Conservation (phyloP, 805 yeast genomes). For the Starmerella roubikii region DNA sequence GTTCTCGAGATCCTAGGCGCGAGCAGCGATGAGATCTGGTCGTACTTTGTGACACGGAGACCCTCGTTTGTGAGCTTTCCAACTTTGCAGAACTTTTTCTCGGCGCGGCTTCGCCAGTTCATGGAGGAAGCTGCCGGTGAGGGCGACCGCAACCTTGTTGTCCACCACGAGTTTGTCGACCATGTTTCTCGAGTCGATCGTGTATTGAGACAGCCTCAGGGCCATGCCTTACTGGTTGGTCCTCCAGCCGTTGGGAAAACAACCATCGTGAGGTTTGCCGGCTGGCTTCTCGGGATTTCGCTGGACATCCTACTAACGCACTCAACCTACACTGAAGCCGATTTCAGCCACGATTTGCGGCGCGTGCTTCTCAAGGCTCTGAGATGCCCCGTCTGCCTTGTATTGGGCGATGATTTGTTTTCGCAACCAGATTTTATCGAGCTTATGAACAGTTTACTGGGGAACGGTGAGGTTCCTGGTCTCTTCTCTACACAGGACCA, state of each 20-base stretch:
- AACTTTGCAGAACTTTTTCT: conserved; percentile 41
- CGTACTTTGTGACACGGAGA: conserved; percentile 7
- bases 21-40: conserved; percentile 6
- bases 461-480: conserved; percentile 88
- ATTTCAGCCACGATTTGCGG: conserved; percentile 57
- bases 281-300: conserved; percentile 77
- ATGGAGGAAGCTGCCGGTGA: conserved; percentile 54
- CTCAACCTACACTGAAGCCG: conserved; percentile 38
- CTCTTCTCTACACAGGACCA: conserved; percentile 44
- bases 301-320: conserved; percentile 46
- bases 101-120: conserved; percentile 52
- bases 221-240: conserved; percentile 78
- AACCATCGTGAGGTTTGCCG: conserved; percentile 62
- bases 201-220: conserved; percentile 71
- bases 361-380: conserved; percentile 33
- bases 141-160: conserved; percentile 39
- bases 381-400: conserved; percentile 37
- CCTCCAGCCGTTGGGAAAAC: conserved; percentile 72
- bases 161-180: conserved; percentile 59
- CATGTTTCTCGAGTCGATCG: conserved; percentile 70
- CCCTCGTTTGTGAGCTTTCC: conserved; percentile 18
- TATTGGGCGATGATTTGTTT: conserved; percentile 71
- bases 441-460: conserved; percentile 82
- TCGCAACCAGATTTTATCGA: conserved; percentile 69
- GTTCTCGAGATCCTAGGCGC: not conserved